Evolutionary conservation across 176 grass and related monocot species (phyloP), one percentile per base, ranked within the genome.

Genomic region (Aegilops sharonensis): DNA sequence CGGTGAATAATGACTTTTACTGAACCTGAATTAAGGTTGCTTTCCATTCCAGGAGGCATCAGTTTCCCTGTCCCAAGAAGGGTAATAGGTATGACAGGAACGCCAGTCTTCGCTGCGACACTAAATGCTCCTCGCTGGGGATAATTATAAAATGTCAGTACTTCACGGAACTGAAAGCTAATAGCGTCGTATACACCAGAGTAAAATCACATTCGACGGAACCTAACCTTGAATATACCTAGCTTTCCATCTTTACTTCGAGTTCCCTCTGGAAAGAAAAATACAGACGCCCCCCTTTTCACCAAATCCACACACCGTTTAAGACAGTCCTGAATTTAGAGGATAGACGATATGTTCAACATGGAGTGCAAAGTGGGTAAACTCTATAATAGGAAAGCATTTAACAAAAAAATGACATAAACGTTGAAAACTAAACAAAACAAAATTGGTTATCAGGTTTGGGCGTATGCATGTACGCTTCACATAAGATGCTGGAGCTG

Each of bases 261-360:
- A 82, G 93, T 98, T 13, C 93, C 96, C 78, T 98, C 96, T 6
- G 96, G 96, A 94, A 98, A 98, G 91, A 98, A 95, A 89, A 94
- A 95, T 81, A 98, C 96, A 64, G 96, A 95, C 40, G 90, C 90
- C 29, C 93, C 96, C 81, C 89, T 95, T 37, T 78, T 89, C 10
- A 95, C 75, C 86, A 94, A 85, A 84, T 94, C 88, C 30, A 98
- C 86, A 30, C 96, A 98, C 17, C 93, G 86, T 85, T 94, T 98
- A 29, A 98, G 82, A 88, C 96, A 98, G 42, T 98, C 96, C 96
- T 98, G 82, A 31, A 89, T 70, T 75, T 62, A 82, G 27, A 85
- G 48, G 52, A 75, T 13, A 27, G 2, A 67, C 59, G 10, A 18
- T 60, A 75, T 40, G 63, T 29, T 31, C 24, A 85, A 56, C 27